Percentiles rank a stretch among this genome's conserved stretches.
phyloP scores from a whole-genome alignment of 768 basidiomycete genomes.

The Hygrophorus russula region DNA sequence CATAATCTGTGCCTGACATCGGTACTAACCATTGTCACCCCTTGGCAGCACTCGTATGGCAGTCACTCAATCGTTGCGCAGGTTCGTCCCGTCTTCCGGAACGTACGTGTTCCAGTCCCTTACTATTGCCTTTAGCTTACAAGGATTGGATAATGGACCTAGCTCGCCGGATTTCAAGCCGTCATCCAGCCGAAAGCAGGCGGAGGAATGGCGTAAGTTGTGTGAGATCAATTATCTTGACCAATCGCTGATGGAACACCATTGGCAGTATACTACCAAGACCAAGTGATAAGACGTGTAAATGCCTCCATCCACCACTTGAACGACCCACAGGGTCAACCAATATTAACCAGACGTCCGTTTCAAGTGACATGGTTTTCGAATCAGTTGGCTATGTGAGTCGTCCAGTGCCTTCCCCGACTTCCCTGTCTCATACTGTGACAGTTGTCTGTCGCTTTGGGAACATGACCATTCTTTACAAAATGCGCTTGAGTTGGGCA shows the following conservation, averaged over 20 bases:
- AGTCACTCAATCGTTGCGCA: constrained; percentile 50
- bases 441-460: constrained; percentile 58
- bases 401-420: constrained; percentile 1
- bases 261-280: constrained; percentile 57
- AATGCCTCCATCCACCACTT: constrained; percentile 42
- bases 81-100: constrained; percentile 30
- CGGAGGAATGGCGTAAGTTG: constrained; percentile 70
- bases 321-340: constrained; percentile 36
- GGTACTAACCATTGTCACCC: constrained; percentile 9
- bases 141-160: constrained; percentile 34
- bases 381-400: constrained; percentile 54
- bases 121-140: constrained; percentile 22
- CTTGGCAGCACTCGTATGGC: constrained; percentile 48
- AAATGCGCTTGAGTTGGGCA: constrained; percentile 55
- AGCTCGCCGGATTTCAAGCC: constrained; percentile 24
- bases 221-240: no score
- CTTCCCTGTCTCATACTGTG: not conserved
- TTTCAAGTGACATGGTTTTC: constrained; percentile 65
- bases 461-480: constrained; percentile 44
- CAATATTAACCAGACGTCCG: constrained; percentile 54
- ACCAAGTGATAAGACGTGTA: constrained; percentile 51
- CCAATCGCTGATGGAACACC: no score
- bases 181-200: constrained; percentile 58
- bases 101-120: constrained; percentile 11
- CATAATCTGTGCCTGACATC: not conserved